Base-by-base conservation (phyloP, 2,329 filamentous ascomycete genomes). In the Botrytis tulipae region DNA sequence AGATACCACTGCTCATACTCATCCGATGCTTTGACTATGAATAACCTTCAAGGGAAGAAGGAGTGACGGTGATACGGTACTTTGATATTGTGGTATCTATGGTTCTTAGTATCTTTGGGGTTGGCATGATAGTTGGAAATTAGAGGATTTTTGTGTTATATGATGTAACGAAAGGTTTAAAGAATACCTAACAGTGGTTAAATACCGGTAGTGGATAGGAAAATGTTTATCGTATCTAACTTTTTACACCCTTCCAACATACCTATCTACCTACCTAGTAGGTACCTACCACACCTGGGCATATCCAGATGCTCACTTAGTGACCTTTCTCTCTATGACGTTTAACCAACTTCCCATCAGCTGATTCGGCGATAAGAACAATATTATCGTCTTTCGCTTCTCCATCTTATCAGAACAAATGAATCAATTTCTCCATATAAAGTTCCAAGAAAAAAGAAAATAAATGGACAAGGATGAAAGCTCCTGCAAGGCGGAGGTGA, bases 381-480 rank as follows among this genome's bases (percentile, higher is more conserved):
- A 14, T n/a, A 25, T 42, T 10, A 42, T 48, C 35, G 48, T 25
- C 48, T 68, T 54, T 68, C 66, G 48, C 66, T 68, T 68, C 48
- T 29, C 35, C 35, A 9, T 57, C 66, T 68, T 68, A 68, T 68
- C 48, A 57, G 25, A 57, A 20, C 35, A 42, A 29, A 29, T 18
- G 25, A 54, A 57, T 54, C 32, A 51, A 14, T 37, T 37, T 25
- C 63, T 12, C 42, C 62, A 48, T 20, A 40, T 37, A 42, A 35
- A 54, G n/a, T 29, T 37, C 32, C 20, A 37, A n/a, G 25, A 37
- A 20, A 8, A 40, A 54, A 51, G 48, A 40, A 37, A 54, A 32
- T 57, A 29, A 54, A 57, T 32, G 35, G 25, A 29, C 48, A 68
- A 68, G 66, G 66, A 68, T 68, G 35, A 42, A 68, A 68, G 66